Evolutionary conservation across 768 basidiomycete species (phyloP), one percentile per base, ranked within the genome.

Genomic region (Flagelloscypha sp.): DNA sequence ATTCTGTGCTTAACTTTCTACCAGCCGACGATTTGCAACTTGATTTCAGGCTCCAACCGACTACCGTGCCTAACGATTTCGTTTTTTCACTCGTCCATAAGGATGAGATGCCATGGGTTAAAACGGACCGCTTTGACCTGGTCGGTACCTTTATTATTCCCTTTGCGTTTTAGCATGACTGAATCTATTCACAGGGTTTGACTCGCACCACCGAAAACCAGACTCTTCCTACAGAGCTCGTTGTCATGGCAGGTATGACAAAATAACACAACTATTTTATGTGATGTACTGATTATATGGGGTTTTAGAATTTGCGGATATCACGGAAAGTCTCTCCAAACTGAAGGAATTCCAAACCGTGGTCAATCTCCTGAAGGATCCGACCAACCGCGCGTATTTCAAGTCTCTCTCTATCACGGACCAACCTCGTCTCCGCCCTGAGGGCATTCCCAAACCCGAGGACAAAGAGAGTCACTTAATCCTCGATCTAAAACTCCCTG

Each of bases 341-440:
- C 53, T n/a, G n/a, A n/a, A n/a, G n/a, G n/a, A n/a, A n/a, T n/a
- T n/a, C 61, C 63, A 22, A 58, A 67, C 45, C n/a, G 58, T 94
- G 19, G 44, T 69, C 35, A 60, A 71, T 18, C 57, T 71, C n/a
- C 63, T 94, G 35, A 64, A 72, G 33, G 68, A 84, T 45, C 74
- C 84, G 19, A 70, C 70, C 33, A 65, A 79, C 30, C 66, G 73
- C 30, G 71, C 76, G 24, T 80, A 85, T 63, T 87, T 95, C 69
- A 83, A 84, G 46, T 89, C 84, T 24, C 71, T 94, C 45, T 78
- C 88, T 76, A 72, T 90, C 36, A 88, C 90, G 17, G 92, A 95
- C 63, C 85, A 89, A 50, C 86, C 90, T 6, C 66, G 78, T 35
- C 66, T 68, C 16, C 77, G 84, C 36, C 92, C 92, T 1, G 41